phyloP scores from a whole-genome alignment of 768 basidiomycete genomes.

The Suillus discolor region DNA sequence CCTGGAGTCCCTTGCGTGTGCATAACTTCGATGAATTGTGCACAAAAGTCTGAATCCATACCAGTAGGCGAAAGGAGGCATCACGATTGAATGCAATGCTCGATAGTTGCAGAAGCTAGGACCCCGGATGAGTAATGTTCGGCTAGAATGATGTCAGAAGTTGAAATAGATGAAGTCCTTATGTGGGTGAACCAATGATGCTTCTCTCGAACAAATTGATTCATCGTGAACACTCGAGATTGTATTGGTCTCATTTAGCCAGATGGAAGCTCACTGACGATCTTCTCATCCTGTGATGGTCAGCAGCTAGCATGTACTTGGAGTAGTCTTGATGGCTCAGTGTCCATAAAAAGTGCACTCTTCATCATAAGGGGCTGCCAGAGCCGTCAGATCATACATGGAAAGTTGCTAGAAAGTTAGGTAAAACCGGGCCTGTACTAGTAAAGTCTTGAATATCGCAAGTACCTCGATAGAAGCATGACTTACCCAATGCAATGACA shows the following conservation, averaged over 20 bases:
- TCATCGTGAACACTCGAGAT: slow-evolving; percentile 73
- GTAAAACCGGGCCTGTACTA: slow-evolving; percentile 77
- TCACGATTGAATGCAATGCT: slow-evolving; percentile 92
- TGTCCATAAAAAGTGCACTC: slow-evolving; percentile 62
- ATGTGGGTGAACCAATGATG: slow-evolving; percentile 81
- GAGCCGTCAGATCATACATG: slow-evolving; percentile 84
- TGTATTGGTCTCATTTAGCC: slow-evolving; percentile 65
- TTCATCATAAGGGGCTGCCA: slow-evolving; percentile 75
- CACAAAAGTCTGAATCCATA: slow-evolving; percentile 92
- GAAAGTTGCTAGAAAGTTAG: slow-evolving; percentile 97
- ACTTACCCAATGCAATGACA: slow-evolving; percentile 65
- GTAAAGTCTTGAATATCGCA: slow-evolving; percentile 13
- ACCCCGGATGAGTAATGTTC: slow-evolving; percentile 39
- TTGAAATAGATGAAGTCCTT: slow-evolving; percentile 17
- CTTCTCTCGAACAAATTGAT: slow-evolving; percentile 77
- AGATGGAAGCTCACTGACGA: slow-evolving; percentile 59
- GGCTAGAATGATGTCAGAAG: slow-evolving; percentile 21
- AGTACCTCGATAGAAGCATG: slow-evolving; percentile 8
- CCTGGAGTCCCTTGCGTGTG: slow-evolving; percentile 88
- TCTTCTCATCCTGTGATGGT: slow-evolving; percentile 67
- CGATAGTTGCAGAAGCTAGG: slow-evolving; percentile 68
- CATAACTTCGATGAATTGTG: slow-evolving; percentile 83
- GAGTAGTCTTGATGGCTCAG: slow-evolving; percentile 71
- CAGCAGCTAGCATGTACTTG: slow-evolving; percentile 58
- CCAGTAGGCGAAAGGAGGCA: slow-evolving; percentile 79